phyloP scores from a whole-genome alignment of 2,329 filamentous ascomycete genomes.

The Gremmenia infestans region DNA sequence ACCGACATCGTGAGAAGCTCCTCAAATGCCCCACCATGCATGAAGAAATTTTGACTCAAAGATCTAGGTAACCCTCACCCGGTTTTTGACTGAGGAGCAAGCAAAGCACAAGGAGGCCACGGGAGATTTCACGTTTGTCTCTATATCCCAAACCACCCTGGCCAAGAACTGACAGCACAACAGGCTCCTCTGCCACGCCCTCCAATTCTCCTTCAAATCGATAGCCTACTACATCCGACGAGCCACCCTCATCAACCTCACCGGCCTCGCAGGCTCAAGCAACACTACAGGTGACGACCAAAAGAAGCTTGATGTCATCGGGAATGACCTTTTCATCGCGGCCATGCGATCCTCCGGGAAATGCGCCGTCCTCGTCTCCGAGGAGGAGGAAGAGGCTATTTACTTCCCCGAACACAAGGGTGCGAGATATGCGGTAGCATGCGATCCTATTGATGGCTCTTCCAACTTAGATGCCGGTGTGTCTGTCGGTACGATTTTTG shows the following conservation, averaged over 20 bases:
- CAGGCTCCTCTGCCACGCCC: constrained; percentile 91
- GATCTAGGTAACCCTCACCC: constrained; percentile 63
- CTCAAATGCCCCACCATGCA: no score
- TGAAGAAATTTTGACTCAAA: no score
- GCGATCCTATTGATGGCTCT: constrained; percentile 95
- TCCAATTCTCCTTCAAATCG: constrained; percentile 99
- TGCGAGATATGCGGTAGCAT: constrained; percentile 89
- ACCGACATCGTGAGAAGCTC: constrained; percentile 67
- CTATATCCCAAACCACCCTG: background rate
- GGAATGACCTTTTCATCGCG: constrained; percentile 94
- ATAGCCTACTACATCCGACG: constrained; percentile 99
- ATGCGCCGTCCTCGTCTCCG: constrained; percentile 89
- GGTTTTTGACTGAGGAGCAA: constrained; percentile 96
- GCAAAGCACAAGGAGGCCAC: constrained; percentile 88
- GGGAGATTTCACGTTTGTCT: constrained; percentile 92
- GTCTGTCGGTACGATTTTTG: constrained; percentile 96
- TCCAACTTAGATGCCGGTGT: constrained; percentile 98
- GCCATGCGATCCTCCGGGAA: constrained; percentile 91
- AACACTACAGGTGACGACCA: constrained; percentile 97
- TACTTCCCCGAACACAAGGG: constrained; percentile 72
- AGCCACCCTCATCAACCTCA: constrained; percentile 91
- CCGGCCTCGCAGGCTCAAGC: constrained; percentile 87
- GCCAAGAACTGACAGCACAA: constrained; percentile 10
- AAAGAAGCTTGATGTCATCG: constrained; percentile 99
- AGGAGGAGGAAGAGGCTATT: constrained; percentile 93